These are phyloP conservation scores for Cornus controversa DNA, from an alignment of 148 eudicot genomes.

Conservation along the genomic window DNA sequence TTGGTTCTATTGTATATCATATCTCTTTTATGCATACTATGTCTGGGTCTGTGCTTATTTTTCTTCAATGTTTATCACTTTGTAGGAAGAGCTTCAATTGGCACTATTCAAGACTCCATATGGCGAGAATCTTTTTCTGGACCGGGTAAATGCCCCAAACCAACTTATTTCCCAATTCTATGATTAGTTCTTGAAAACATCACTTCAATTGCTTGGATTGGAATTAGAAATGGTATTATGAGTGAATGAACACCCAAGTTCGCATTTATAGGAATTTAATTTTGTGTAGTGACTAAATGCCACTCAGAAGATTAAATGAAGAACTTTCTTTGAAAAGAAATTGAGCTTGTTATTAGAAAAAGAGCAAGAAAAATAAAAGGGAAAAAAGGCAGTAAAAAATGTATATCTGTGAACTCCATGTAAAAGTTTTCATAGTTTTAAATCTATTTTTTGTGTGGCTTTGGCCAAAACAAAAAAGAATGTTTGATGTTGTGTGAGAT, in stretches of 20 bases:
- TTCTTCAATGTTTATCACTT: constrained; percentile 1
- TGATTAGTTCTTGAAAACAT: constrained; percentile 1
- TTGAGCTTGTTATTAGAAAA: not conserved
- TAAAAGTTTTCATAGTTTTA: too few relatives aligned
- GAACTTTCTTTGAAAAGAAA: not conserved
- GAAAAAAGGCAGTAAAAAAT: not conserved
- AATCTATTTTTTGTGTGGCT: not conserved
- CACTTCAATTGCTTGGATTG: not conserved
- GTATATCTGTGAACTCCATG: not conserved
- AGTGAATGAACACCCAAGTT: not conserved
- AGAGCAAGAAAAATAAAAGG: not conserved
- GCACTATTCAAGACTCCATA: constrained; percentile 57
- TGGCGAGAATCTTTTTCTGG: constrained; percentile 78
- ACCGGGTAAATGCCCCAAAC: constrained; percentile 67
- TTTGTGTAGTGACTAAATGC: not conserved
- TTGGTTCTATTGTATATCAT: too few relatives aligned
- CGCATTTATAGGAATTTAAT: not conserved
- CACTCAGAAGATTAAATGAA: not conserved
- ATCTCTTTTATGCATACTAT: too few relatives aligned
- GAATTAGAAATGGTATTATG: not conserved
- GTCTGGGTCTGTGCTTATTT: not conserved
- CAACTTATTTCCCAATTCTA: not conserved
- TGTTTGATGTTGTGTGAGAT: not conserved
- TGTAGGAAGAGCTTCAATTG: constrained; percentile 86
- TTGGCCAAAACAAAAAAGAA: not conserved